Conservation (phyloP, 805 yeast genomes). For the Starmera pachycereana region DNA sequence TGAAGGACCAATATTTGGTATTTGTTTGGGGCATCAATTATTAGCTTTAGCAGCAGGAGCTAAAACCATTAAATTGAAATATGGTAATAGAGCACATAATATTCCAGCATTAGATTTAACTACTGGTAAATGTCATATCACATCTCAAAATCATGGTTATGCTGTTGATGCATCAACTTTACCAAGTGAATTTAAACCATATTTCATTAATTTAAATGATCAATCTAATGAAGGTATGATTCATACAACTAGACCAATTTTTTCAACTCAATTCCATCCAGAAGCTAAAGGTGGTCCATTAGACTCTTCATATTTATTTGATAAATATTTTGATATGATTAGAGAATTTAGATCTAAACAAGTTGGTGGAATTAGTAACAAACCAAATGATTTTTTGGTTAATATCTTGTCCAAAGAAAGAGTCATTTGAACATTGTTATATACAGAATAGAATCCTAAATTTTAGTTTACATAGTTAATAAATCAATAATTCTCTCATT, state of each 20-base stretch:
- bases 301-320: conserved; percentile 86
- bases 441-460: neutral
- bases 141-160: conserved; percentile 98
- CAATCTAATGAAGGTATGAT: conserved; percentile 97
- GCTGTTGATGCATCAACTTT: conserved; percentile 84
- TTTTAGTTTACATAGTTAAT: no score
- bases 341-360: conserved; percentile 39
- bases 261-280: conserved; percentile 97
- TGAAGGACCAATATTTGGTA: conserved; percentile 89
- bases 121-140: conserved; percentile 92
- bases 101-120: conserved; percentile 88
- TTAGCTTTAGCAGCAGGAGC: conserved; percentile 94
- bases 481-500: no score
- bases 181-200: conserved; percentile 70
- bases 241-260: conserved; percentile 78
- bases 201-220: conserved; percentile 88
- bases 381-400: conserved; percentile 39
- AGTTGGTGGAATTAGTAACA: conserved; percentile 29
- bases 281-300: conserved; percentile 99
- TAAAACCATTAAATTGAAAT: conserved; percentile 82
- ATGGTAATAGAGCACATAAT: conserved; percentile 98
- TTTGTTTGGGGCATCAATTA: conserved; percentile 95
- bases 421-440: conserved; percentile 28
- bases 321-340: conserved; percentile 73
- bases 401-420: conserved; percentile 59